Conservation (phyloP, 2,329 filamentous ascomycete genomes). For the Aulographum hederae region DNA sequence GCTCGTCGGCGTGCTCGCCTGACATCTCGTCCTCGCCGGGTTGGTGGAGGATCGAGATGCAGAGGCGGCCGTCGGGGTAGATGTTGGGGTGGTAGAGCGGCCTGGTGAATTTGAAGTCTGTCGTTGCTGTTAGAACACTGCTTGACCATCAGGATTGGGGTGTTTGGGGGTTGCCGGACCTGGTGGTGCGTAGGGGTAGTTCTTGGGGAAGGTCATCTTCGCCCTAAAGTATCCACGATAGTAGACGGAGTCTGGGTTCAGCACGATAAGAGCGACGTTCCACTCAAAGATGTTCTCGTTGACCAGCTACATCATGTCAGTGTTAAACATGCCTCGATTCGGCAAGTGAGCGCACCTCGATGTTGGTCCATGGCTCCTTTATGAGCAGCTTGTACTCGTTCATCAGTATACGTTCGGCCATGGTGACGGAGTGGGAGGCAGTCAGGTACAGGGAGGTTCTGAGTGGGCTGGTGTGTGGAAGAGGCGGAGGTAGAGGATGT, state of each 20-base stretch:
- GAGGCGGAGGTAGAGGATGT: too few species aligned
- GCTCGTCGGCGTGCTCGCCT: constrained; percentile 73
- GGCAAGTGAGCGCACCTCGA: constrained; percentile 43
- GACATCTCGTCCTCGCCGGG: constrained; percentile 88
- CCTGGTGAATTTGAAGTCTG: constrained; percentile 64
- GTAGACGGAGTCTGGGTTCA: constrained; percentile 83
- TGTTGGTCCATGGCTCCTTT: constrained; percentile 87
- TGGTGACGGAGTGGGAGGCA: too few species aligned
- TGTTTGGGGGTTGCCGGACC: constrained; percentile 18
- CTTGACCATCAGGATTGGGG: neutral
- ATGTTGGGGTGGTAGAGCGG: constrained; percentile 87
- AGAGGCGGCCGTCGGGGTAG: constrained; percentile 75
- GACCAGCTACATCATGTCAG: constrained; percentile 37
- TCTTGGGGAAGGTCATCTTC: constrained; percentile 68
- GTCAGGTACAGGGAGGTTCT: too few species aligned
- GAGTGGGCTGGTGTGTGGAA: too few species aligned
- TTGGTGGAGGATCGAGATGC: constrained; percentile 89
- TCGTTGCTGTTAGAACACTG: neutral
- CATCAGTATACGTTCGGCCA: constrained; percentile 69
- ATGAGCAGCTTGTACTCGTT: constrained; percentile 65
- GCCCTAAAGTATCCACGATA: constrained; percentile 88
- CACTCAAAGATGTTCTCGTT: constrained; percentile 75
- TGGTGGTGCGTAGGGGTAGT: constrained; percentile 81
- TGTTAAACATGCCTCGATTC: constrained; percentile 1
- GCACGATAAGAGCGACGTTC: constrained; percentile 75